Percentiles rank a stretch among this genome's conserved stretches.
phyloP scores from a whole-genome alignment of 2,329 filamentous ascomycete species.

The Phialophora chinensis region DNA sequence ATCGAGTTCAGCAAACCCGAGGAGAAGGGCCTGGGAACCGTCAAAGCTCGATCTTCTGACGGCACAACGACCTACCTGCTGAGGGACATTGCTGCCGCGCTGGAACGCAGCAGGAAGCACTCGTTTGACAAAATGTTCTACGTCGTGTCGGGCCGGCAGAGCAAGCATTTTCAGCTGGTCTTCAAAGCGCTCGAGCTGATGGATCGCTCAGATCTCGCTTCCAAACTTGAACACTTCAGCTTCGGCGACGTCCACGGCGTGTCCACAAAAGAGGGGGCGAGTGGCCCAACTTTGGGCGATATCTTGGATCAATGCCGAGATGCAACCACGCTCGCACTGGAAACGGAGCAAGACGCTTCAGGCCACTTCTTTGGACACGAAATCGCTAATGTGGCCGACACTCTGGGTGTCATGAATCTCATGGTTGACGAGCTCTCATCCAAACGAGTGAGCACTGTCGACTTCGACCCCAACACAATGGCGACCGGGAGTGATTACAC shows the following conservation, averaged over 20 bases:
- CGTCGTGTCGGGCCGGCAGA: constrained; percentile 74
- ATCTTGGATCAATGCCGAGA: constrained; percentile 76
- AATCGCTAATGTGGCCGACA: constrained; percentile 76
- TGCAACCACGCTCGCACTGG: constrained; percentile 91
- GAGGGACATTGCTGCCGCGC: constrained; percentile 75
- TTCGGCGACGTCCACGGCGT: constrained; percentile 75
- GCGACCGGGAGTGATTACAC: constrained; percentile 85
- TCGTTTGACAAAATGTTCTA: constrained; percentile 82
- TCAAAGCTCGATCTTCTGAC: constrained; percentile 74
- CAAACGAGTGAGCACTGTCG: constrained; percentile 69
- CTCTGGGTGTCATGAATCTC: constrained; percentile 80
- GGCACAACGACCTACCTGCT: constrained; percentile 80
- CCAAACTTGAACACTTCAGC: constrained; percentile 74
- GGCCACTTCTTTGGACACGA: constrained; percentile 70
- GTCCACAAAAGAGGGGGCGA: constrained; percentile 72
- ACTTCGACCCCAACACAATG: constrained; percentile 82
- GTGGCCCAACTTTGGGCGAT: constrained; percentile 66
- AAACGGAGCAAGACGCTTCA: constrained; percentile 81
- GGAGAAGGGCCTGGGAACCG: constrained; percentile 71
- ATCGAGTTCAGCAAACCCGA: constrained; percentile 74
- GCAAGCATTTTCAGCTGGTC: constrained; percentile 75
- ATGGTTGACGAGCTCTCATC: constrained; percentile 94
- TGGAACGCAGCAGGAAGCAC: constrained; percentile 66
- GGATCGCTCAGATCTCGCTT: constrained; percentile 69
- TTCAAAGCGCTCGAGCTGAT: constrained; percentile 79